phyloP scores from a whole-genome alignment of 1,139 yeast species.

The Scheffersomyces quercinus region DNA sequence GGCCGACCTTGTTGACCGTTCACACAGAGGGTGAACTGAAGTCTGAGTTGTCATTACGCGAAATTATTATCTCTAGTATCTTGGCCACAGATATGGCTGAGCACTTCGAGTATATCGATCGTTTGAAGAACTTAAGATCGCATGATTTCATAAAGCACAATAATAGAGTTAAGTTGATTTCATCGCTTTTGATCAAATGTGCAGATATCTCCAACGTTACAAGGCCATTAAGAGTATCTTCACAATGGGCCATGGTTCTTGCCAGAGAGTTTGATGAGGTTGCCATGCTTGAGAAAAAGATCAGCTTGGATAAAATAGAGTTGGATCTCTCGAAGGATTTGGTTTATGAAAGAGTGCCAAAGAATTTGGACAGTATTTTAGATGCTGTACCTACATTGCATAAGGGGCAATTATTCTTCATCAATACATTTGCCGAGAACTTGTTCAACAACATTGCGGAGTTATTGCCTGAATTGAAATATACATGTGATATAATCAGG shows the following conservation, averaged over 20 bases:
- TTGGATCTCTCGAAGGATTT: slow-evolving; percentile 16
- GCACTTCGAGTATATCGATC: slow-evolving; percentile 72
- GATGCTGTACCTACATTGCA: slow-evolving; percentile 51
- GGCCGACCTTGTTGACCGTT: slow-evolving; percentile 55
- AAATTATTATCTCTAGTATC: slow-evolving; percentile 48
- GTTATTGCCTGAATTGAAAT: slow-evolving; percentile 57
- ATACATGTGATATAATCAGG: slow-evolving; percentile 48
- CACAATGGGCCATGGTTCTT: slow-evolving; percentile 83
- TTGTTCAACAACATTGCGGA: slow-evolving; percentile 66
- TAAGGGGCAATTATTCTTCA: slow-evolving; percentile 83
- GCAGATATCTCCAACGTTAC: slow-evolving; percentile 95
- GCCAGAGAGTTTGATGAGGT: slow-evolving; percentile 78
- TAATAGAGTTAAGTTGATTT: slow-evolving; percentile 47
- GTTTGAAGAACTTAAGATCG: slow-evolving; percentile 33
- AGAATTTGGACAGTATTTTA: slow-evolving; percentile 39
- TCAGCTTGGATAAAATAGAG: slow-evolving; percentile 13
- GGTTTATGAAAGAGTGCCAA: slow-evolving; percentile 31
- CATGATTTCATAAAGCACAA: slow-evolving; percentile 14
- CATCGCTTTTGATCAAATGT: slow-evolving; percentile 77
- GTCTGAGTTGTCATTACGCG: slow-evolving; percentile 23
- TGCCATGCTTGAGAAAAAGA: slow-evolving; percentile 48
- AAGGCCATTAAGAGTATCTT: slow-evolving; percentile 70
- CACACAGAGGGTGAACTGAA: slow-evolving; percentile 17
- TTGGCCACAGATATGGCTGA: slow-evolving; percentile 94
- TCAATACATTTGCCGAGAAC: slow-evolving; percentile 75